A percentile compares a stretch with the other conserved stretches of the same genome.
phyloP scores from a whole-genome alignment of 2,329 filamentous ascomycete genomes.

The Magnaporthiopsis rhizophila region DNA sequence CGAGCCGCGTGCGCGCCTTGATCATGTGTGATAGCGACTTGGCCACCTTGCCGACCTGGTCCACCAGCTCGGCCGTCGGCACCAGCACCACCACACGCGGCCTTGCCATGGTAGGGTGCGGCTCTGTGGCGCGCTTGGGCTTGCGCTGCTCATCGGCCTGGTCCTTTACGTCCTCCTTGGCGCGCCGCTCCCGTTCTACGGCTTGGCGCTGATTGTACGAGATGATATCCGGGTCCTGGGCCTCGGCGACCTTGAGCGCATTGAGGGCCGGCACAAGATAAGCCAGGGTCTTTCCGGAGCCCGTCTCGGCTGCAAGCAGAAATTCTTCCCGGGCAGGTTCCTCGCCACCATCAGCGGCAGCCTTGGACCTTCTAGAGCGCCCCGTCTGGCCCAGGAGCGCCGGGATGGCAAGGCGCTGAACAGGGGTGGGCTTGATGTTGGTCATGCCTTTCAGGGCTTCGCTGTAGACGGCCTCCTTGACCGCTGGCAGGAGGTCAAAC shows the following conservation, averaged over 20 bases:
- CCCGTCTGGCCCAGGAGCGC: constrained; percentile 56
- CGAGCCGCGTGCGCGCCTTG: constrained; percentile 78
- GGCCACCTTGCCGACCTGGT: constrained; percentile 73
- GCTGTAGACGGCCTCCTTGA: constrained; percentile 62
- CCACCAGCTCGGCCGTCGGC: constrained; percentile 84
- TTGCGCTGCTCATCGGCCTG: constrained; percentile 25
- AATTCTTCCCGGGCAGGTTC: constrained; percentile 43
- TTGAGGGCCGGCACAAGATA: constrained; percentile 83
- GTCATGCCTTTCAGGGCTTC: constrained; percentile 70
- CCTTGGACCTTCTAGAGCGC: constrained; percentile 18
- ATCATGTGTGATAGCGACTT: constrained; percentile 76
- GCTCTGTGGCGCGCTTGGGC: constrained; percentile 47
- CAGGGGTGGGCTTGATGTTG: constrained; percentile 74
- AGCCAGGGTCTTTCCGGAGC: constrained; percentile 91
- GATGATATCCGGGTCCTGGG: constrained; percentile 48
- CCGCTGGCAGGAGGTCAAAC: constrained; percentile 63
- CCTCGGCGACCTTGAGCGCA: constrained; percentile 71
- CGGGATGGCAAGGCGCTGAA: constrained; percentile 84
- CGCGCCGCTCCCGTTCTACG: constrained; percentile 48
- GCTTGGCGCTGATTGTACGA: constrained; percentile 48
- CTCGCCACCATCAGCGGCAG: background rate
- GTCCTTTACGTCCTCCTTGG: constrained; percentile 15
- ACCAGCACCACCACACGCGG: constrained; percentile 82
- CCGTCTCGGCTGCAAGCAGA: constrained; percentile 88
- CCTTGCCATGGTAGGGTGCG: constrained; percentile 66